A percentile compares a stretch with the other conserved stretches of the same genome.
These are phyloP conservation scores for Penicillium bialowiezense DNA, from an alignment of 495 filamentous ascomycete species.

Conservation along the genomic window DNA sequence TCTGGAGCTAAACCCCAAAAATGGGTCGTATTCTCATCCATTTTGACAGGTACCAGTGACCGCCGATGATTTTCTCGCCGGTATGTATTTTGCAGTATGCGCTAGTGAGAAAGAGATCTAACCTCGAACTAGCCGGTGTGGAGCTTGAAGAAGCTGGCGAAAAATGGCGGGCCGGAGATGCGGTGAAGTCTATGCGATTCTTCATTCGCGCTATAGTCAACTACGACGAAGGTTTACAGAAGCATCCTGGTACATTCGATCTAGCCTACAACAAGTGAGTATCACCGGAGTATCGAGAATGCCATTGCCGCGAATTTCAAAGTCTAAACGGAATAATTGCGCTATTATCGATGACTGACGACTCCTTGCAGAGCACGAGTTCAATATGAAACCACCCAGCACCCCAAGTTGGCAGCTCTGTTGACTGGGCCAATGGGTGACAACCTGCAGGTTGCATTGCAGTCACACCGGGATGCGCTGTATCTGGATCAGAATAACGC, in stretches of 20 bases:
- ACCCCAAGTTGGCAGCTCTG: constrained; percentile 53
- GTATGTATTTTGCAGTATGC: constrained; percentile 31
- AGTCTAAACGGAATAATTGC: too few species aligned
- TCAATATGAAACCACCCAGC: constrained; percentile 63
- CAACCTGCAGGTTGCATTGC: constrained; percentile 53
- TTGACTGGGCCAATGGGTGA: constrained; percentile 50
- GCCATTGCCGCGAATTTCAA: too few species aligned
- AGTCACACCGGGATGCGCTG: constrained; percentile 60
- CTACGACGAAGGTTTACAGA: constrained; percentile 59
- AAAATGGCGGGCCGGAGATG: constrained; percentile 72
- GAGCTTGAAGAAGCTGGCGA: constrained; percentile 66
- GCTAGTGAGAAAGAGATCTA: too few species aligned
- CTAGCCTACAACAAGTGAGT: constrained; percentile 71
- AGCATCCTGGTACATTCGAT: constrained; percentile 60
- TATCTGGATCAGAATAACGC: constrained; percentile 57
- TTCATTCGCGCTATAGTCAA: constrained; percentile 63
- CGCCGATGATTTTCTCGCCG: constrained; percentile 61
- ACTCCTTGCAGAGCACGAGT: constrained; percentile 49
- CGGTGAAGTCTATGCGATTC: constrained; percentile 64
- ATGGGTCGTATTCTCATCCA: constrained; percentile 1
- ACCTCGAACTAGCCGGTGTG: constrained; percentile 53
- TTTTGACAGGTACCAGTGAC: constrained; percentile 48
- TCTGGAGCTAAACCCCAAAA: neutral
- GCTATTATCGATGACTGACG: neutral
- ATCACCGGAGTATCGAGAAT: neutral